Evolutionary conservation across 805 yeast genomes (phyloP), one percentile per base, ranked within the genome.

Genomic region (Brettanomyces custersianus): DNA sequence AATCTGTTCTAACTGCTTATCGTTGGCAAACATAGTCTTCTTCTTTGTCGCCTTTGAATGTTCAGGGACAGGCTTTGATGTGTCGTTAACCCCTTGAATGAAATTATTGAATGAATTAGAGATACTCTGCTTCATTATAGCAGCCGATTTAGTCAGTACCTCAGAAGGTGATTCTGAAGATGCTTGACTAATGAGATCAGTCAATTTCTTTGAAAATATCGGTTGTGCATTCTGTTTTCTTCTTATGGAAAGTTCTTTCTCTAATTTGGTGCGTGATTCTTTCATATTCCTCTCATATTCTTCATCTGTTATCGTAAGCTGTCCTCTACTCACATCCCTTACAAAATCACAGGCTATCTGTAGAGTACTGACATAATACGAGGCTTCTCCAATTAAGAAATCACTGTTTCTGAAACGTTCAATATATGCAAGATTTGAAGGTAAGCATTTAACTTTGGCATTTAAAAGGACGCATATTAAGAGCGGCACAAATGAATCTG

Each of bases 401-500:
- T 75, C 83, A 5, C 74, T 77, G 37, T 74, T 77, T 44, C 97
- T 63, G 55, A 82, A 92, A 35, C 92, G 65, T 54, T 87, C 95
- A 44, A 92, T 85, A 56, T 86, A 92, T 40, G 72, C 74, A 40
- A 88, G 59, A 52, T 90, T 90, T 8, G 95, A 83, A 12, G 74
- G 68, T n/a, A 92, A 58, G 45, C 75, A 60, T 27, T 61, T 62
- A 1, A 86, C 75, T 38, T 74, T 73, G 2, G 90, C 76, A 46
- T 77, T 78, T 31, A 90, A 55, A 2, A 88, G 71, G 9, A 90
- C 81, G 46, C 77, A 80, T 19, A 92, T 86, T 35, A 92, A 62
- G 29, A 90, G 55, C 0, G 99, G 98, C n/a, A 92, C 70, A 57
- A 92, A 92, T 26, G 83, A 75, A 59, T 92, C 99, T 0, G 99